Evolutionary conservation across 441 rosid genomes (phyloP).

Genomic region (Daphne laureola): DNA sequence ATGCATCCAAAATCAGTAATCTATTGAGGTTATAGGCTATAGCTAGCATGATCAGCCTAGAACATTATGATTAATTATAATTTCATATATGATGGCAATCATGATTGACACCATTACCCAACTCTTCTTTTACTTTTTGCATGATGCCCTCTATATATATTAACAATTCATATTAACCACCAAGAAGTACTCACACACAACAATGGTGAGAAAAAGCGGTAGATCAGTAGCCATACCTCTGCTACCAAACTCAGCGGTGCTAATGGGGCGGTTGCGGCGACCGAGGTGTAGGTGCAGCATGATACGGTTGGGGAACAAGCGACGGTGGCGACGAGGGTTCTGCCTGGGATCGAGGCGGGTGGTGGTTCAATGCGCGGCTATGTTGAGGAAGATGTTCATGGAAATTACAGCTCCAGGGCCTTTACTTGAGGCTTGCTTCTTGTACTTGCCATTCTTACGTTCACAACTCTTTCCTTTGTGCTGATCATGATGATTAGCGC

Average conservation of each 20-base stretch:
- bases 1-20: not conserved
- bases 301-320: slow-evolving; percentile 56
- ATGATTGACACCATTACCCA: slow-evolving; percentile 33
- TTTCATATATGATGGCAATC: slow-evolving; percentile 42
- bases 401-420: slow-evolving; percentile 38
- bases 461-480: slow-evolving; percentile 73
- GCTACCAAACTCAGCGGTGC: slow-evolving; percentile 28
- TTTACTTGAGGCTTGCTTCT: slow-evolving; percentile 31
- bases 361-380: slow-evolving; percentile 52
- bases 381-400: slow-evolving; percentile 49
- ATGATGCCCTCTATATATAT: slow-evolving; percentile 15
- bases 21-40: slow-evolving; percentile 3
- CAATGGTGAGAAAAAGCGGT: slow-evolving; percentile 39
- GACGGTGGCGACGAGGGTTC: slow-evolving; percentile 39
- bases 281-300: slow-evolving; percentile 42
- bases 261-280: slow-evolving; percentile 40
- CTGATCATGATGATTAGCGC: slow-evolving; percentile 19
- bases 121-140: slow-evolving; percentile 23
- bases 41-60: slow-evolving; percentile 18
- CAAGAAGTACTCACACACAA: not conserved
- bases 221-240: slow-evolving; percentile 18
- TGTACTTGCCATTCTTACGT: slow-evolving; percentile 57
- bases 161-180: not conserved
- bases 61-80: slow-evolving; percentile 36
- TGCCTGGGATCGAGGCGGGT: slow-evolving; percentile 37